Evolutionary conservation across 352 stramenopile species (phyloP).

Genomic region (Phytophthora podocarpi): DNA sequence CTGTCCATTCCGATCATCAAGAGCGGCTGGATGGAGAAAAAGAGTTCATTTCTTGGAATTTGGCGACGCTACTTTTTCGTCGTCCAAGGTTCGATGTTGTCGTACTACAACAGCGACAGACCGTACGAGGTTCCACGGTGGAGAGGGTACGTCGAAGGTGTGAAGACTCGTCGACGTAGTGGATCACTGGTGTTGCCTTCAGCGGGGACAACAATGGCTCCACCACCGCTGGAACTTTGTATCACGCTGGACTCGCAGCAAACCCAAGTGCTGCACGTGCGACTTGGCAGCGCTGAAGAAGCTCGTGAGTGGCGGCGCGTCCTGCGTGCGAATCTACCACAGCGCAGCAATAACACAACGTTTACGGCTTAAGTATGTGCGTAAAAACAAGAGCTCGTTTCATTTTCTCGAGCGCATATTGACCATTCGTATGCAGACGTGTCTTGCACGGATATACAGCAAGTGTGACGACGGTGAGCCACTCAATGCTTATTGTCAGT

Average conservation of each 20-base stretch:
- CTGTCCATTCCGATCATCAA: slow-evolving; percentile 63
- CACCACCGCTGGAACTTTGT: slow-evolving; percentile 32
- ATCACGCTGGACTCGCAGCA: slow-evolving; percentile 41
- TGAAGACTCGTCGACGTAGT: slow-evolving; percentile 38
- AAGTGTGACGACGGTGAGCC: no score
- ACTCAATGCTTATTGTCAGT: no score
- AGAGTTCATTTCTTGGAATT: slow-evolving; percentile 55
- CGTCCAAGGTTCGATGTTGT: slow-evolving; percentile 69
- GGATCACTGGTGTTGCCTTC: slow-evolving; percentile 16
- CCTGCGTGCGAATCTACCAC: slow-evolving; percentile 26
- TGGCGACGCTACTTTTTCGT: slow-evolving; percentile 83
- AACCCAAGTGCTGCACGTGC: slow-evolving; percentile 32
- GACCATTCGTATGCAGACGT: no score
- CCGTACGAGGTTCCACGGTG: slow-evolving; percentile 73
- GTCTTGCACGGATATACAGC: no score
- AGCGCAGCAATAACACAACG: slow-evolving; percentile 13
- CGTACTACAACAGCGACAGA: slow-evolving; percentile 78
- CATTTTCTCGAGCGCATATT: no score
- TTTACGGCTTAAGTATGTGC: slow-evolving; percentile 28
- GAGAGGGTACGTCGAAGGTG: slow-evolving; percentile 60
- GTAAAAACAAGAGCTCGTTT: no score
- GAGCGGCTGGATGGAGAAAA: slow-evolving; percentile 74
- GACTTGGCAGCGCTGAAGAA: slow-evolving; percentile 33
- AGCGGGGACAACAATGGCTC: slow-evolving; percentile 9
- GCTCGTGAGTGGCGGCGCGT: slow-evolving; percentile 43